A percentile compares a stretch with the other conserved stretches of the same genome.
These are phyloP conservation scores for Fusarium multiceps DNA, from an alignment of 2,329 filamentous ascomycete genomes.

Conservation along the genomic window DNA sequence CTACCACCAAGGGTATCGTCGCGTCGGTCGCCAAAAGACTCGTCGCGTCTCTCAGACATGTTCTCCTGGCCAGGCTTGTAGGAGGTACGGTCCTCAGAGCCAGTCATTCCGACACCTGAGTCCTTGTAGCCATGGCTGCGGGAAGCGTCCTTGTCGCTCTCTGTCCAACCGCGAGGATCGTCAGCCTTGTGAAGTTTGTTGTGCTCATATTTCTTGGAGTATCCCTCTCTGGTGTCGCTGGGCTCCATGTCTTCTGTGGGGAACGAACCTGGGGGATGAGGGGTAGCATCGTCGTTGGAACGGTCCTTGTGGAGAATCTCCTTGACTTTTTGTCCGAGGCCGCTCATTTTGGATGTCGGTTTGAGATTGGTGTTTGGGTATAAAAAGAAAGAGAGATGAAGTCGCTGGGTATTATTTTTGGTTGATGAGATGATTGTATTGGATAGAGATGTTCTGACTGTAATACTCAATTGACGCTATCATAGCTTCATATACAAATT, in stretches of 20 bases:
- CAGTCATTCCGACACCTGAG: slow-evolving; percentile 26
- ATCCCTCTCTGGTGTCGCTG: slow-evolving; percentile 5
- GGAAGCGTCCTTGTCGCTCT: neutral
- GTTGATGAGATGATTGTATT: neutral
- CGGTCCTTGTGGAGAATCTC: slow-evolving; percentile 14
- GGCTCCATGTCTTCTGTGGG: slow-evolving; percentile 33
- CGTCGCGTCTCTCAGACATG: slow-evolving; percentile 7
- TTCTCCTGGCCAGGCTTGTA: neutral
- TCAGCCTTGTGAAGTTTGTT: slow-evolving; percentile 40
- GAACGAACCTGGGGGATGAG: slow-evolving; percentile 35
- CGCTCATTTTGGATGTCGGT: slow-evolving; percentile 13
- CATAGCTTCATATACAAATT: slow-evolving; percentile 24
- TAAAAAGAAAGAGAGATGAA: neutral
- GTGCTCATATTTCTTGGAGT: slow-evolving; percentile 23
- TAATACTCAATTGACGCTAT: neutral
- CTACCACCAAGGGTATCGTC: neutral
- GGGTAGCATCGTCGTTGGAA: slow-evolving; percentile 14
- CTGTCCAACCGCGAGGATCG: slow-evolving; percentile 31
- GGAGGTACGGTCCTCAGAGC: slow-evolving; percentile 1
- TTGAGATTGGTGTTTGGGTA: neutral
- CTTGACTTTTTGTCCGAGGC: slow-evolving; percentile 29
- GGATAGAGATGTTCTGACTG: neutral
- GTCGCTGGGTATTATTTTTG: neutral
- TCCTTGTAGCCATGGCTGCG: slow-evolving; percentile 29
- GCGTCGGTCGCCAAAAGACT: neutral